phyloP scores from a whole-genome alignment of 2,329 filamentous ascomycete genomes.

The Anthostomella pinea region DNA sequence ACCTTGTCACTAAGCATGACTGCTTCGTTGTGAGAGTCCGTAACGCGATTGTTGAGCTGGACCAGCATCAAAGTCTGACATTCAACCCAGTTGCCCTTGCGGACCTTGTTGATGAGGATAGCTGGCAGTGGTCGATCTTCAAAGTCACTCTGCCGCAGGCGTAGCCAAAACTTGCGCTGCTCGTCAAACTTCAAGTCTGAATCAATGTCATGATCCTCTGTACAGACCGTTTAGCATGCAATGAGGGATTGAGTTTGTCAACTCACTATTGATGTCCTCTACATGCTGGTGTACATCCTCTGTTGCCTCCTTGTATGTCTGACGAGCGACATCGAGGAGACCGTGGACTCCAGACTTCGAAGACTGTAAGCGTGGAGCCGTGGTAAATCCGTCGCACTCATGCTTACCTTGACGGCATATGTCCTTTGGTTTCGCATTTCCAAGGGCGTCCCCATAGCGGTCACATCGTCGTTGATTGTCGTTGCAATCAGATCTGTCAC shows the following conservation, averaged over 20 bases:
- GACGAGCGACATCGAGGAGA: constrained; percentile 81
- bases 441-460: constrained; percentile 73
- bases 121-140: constrained; percentile 59
- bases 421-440: constrained; percentile 87
- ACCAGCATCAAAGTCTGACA: constrained; percentile 84
- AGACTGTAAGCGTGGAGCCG: constrained; percentile 18
- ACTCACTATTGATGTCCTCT: constrained; percentile 61
- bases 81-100: constrained; percentile 73
- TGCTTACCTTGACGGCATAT: constrained; percentile 76
- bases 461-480: constrained; percentile 77
- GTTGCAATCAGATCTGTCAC: constrained; percentile 64
- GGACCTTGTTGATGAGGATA: constrained; percentile 73
- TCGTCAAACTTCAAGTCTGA: constrained; percentile 74
- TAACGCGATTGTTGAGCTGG: constrained; percentile 75
- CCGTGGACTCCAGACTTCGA: constrained; percentile 72
- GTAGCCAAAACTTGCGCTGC: constrained; percentile 76
- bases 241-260: no score
- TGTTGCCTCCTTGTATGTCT: constrained; percentile 86
- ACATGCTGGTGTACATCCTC: constrained; percentile 73
- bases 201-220: constrained; percentile 55
- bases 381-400: background rate
- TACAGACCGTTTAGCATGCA: no score
- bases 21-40: constrained; percentile 79
- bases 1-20: constrained; percentile 77
- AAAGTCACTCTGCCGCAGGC: constrained; percentile 60